A percentile compares a stretch with the other conserved stretches of the same genome.
Evolutionary conservation across 179 eudicot species (phyloP).

Genomic region (Camellia oleifera): DNA sequence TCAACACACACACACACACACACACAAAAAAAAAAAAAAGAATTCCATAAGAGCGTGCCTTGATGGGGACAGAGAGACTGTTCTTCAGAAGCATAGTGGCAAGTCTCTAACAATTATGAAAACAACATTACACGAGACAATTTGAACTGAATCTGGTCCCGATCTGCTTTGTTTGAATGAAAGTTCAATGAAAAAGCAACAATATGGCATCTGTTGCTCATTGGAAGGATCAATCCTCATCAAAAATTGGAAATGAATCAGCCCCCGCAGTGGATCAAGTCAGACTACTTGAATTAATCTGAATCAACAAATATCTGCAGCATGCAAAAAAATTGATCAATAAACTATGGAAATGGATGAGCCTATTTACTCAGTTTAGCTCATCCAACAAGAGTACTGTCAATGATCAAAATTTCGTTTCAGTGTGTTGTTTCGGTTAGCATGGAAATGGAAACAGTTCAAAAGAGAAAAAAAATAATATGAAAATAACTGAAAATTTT

Average conservation of each 20-base stretch:
- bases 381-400: neutral
- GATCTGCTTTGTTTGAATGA: neutral
- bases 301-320: constrained; percentile 16
- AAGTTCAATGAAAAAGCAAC: no score
- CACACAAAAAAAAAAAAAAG: no score
- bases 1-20: no score
- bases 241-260: neutral
- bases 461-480: no score
- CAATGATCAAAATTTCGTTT: no score
- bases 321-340: neutral
- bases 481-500: no score
- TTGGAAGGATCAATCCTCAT: neutral
- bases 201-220: neutral
- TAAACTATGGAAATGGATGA: neutral
- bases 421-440: no score
- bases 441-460: no score
- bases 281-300: neutral
- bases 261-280: constrained; percentile 5
- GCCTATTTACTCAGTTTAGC: neutral
- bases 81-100: neutral
- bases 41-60: constrained; percentile 7
- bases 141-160: neutral
- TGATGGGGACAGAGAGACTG: neutral
- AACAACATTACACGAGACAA: neutral
- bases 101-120: neutral